Evolutionary conservation across 345 rosid genomes (phyloP), one percentile per base, ranked within the genome.

Genomic region (Limnanthes douglasii): DNA sequence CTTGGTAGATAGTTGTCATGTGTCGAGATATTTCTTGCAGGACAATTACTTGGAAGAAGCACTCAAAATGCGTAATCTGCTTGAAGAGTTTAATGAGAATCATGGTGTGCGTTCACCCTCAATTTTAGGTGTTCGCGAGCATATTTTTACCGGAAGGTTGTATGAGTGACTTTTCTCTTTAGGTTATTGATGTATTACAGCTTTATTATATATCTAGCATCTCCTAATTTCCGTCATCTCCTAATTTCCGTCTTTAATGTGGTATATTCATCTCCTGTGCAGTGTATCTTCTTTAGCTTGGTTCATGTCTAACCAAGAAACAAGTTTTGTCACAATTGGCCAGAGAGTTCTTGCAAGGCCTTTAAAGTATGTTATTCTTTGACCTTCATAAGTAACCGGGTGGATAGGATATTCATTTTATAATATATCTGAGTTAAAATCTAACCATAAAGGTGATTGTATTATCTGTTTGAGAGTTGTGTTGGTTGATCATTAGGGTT

Each of bases 41-140:
- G 98, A 90, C 61, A 86, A 90, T 61, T 90, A 90, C 64, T 64
- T 84, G 61, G 98, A 90, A 68, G 95, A 90, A 74, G 94, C 98
- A 30, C 55, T 90, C 31, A 90, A 90, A 65, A 84, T 90, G 98
- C 80, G 86, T 21, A 90, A 90, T 59, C 85, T 90, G 39, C 68
- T 90, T 25, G 94, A 90, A 74, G 98, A 90, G 57, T 90, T 90
- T 62, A 70, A 74, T 16, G 94, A 74, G 62, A 82, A 90, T 65
- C 98, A 90, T 56, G 94, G 96, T 32, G 86, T 84, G 33, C 84
- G 92, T 12, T 61, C 94, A 22, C 95, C 98, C 38, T 55, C 95
- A 39, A 80, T 90, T 54, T 68, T 90, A 48, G 98, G 98, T 49
- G 84, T 74, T 46, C 92, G 98, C 29, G 95, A 90, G 63, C 98